Conservation (phyloP, 179 eudicot species). For the Beta lomatogona region DNA sequence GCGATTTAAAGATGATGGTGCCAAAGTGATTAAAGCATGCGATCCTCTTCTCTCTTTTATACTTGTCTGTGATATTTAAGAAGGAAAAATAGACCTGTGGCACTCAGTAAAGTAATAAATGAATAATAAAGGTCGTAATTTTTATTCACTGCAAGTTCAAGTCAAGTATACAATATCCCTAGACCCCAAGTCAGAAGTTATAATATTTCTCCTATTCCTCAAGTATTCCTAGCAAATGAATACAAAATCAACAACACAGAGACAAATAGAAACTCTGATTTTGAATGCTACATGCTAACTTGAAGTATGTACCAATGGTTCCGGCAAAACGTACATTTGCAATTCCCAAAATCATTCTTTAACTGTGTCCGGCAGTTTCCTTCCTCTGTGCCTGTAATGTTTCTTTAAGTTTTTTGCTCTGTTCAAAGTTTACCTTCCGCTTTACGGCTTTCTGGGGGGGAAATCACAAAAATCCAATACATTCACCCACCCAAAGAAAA, state of each 20-base stretch:
- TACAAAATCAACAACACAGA: background rate
- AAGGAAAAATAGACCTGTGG: background rate
- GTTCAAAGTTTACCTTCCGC: conserved; percentile 83
- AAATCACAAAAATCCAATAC: background rate
- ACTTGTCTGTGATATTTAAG: conserved; percentile 20
- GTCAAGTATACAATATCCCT: conserved; percentile 1
- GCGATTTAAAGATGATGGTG: conserved; percentile 51
- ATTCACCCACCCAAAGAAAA: background rate
- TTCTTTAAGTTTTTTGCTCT: conserved; percentile 82
- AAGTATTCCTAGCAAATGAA: background rate
- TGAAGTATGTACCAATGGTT: background rate
- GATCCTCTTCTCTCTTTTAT: conserved; percentile 55
- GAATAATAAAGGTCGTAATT: background rate
- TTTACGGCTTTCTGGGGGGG: conserved; percentile 63
- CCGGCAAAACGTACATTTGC: background rate
- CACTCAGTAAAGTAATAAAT: background rate
- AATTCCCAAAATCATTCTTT: background rate
- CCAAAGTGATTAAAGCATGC: conserved; percentile 55
- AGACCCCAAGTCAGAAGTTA: background rate
- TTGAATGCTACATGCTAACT: background rate
- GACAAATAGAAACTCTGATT: background rate
- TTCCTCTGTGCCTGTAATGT: conserved; percentile 67
- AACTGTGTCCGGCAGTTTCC: conserved; percentile 46
- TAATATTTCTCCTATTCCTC: background rate
- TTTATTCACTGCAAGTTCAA: background rate